Conservation (phyloP, 2,329 filamentous ascomycete genomes). For the Verticillium nonalfalfae region DNA sequence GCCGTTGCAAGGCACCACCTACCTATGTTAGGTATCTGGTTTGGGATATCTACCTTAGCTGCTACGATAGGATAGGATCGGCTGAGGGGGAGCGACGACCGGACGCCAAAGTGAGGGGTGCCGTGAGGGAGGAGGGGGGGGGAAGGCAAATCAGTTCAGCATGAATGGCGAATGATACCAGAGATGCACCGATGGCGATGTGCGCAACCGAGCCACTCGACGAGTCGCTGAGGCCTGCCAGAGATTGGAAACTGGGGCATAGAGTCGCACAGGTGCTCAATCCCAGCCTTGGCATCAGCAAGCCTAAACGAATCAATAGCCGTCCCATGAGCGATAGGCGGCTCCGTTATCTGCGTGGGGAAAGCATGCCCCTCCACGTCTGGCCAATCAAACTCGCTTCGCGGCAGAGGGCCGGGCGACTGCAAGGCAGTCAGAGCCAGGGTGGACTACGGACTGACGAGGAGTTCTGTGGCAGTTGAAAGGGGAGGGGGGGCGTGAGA, state of each 20-base stretch:
- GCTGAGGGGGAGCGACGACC: background rate
- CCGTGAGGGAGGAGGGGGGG: background rate
- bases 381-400: background rate
- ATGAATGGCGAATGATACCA: background rate
- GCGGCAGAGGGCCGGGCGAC: background rate
- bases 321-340: background rate
- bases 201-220: background rate
- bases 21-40: too few relatives aligned
- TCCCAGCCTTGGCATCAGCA: background rate
- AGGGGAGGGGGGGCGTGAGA: background rate
- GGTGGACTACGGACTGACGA: too few relatives aligned
- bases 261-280: background rate
- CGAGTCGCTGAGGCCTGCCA: background rate
- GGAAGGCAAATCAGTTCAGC: too few relatives aligned
- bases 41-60: too few relatives aligned
- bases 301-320: background rate
- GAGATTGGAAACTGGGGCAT: background rate
- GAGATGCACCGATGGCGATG: background rate
- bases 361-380: background rate
- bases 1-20: background rate
- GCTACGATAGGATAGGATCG: background rate
- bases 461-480: too few relatives aligned
- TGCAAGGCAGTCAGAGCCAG: background rate
- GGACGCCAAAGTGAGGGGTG: background rate
- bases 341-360: conserved; percentile 1